phyloP scores from a whole-genome alignment of 495 filamentous ascomycete genomes.

The Trichoderma reesei region DNA sequence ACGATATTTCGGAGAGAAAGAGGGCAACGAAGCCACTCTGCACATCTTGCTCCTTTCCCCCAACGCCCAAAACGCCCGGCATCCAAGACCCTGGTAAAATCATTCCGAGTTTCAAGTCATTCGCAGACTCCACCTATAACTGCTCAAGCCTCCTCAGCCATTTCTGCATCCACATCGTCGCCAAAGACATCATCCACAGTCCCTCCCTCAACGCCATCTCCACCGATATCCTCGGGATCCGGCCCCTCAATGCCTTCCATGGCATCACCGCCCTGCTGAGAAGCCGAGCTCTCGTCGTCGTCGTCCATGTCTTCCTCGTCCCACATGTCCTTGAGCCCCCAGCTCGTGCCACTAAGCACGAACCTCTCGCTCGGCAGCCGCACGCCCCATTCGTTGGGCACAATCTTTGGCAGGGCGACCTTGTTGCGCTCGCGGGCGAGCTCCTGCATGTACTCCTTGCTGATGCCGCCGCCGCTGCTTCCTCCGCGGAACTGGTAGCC shows the following conservation, averaged over 20 bases:
- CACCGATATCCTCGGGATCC: conserved; percentile 25
- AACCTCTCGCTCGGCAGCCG: conserved; percentile 85
- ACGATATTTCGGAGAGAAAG: background rate
- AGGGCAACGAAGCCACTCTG: background rate
- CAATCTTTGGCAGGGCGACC: conserved; percentile 63
- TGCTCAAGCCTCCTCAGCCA: conserved; percentile 29
- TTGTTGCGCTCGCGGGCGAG: conserved; percentile 74
- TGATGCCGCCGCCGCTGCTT: conserved; percentile 38
- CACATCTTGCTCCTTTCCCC: background rate
- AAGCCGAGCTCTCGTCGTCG: conserved; percentile 31
- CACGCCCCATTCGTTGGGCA: conserved; percentile 66
- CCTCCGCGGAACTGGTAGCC: conserved; percentile 44
- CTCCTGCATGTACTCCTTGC: conserved; percentile 82
- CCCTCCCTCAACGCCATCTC: conserved; percentile 26
- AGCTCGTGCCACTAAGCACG: conserved; percentile 74
- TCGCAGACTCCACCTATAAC: conserved; percentile 11
- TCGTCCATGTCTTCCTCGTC: conserved; percentile 43
- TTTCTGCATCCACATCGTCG: conserved; percentile 31
- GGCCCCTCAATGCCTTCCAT: conserved; percentile 36
- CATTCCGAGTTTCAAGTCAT: background rate
- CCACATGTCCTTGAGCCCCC: conserved; percentile 77
- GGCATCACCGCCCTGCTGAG: conserved; percentile 26
- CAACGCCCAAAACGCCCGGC: conserved; percentile 9
- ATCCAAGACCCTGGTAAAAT: background rate
- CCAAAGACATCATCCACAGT: conserved; percentile 44